A percentile compares a stretch with the other conserved stretches of the same genome.
phyloP scores from a whole-genome alignment of 306 rosid genomes.

The Quercus wislizeni region DNA sequence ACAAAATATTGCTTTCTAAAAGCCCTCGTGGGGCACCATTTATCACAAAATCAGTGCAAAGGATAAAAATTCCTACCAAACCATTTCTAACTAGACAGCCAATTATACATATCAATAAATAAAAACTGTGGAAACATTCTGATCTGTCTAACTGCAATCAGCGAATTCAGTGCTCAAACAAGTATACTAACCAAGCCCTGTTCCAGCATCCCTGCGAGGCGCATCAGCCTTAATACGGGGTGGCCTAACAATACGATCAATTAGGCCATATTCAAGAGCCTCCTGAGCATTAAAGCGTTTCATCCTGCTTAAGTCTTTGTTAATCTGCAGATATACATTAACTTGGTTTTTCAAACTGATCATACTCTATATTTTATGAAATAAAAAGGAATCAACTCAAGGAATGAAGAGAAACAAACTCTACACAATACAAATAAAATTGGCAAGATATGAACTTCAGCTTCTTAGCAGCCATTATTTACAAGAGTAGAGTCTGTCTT shows the following conservation, averaged over 20 bases:
- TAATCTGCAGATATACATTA: constrained; percentile 48
- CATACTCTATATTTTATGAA: constrained; percentile 11
- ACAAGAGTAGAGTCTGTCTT: not conserved
- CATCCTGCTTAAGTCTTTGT: constrained; percentile 61
- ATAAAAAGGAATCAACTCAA: not conserved
- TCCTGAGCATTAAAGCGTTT: constrained; percentile 71
- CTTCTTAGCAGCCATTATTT: not conserved
- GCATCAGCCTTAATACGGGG: constrained; percentile 80
- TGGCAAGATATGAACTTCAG: not conserved
- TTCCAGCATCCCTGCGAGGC: constrained; percentile 58
- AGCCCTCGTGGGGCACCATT: constrained; percentile 2
- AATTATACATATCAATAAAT: constrained; percentile 22
- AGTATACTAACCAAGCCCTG: constrained; percentile 73
- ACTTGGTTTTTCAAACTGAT: constrained; percentile 14
- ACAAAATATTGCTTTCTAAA: not conserved
- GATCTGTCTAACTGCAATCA: constrained; percentile 10
- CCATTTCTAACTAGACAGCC: constrained; percentile 21
- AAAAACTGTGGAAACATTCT: constrained; percentile 9
- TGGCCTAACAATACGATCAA: constrained; percentile 78
- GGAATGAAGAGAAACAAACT: constrained; percentile 1
- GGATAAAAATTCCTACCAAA: constrained; percentile 16
- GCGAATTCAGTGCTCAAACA: not conserved
- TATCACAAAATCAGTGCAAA: not conserved
- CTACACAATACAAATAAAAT: constrained; percentile 13
- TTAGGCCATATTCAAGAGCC: constrained; percentile 92